Conservation (phyloP, 2,329 filamentous ascomycete genomes). For the Leptographium lundbergii region DNA sequence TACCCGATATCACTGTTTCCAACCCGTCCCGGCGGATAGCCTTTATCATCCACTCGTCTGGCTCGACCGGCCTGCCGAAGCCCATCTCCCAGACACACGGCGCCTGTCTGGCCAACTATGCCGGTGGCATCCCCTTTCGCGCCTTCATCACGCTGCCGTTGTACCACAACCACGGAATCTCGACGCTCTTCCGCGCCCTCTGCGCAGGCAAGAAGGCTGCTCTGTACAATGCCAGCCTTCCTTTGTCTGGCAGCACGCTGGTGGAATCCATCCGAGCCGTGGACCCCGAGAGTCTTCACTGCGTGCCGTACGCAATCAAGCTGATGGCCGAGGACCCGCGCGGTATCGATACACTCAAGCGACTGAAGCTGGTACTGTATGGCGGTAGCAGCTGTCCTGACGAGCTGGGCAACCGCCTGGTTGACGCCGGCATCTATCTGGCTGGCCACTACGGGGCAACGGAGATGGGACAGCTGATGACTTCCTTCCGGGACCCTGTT, state of each 20-base stretch:
- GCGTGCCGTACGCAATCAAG: constrained; percentile 53
- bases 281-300: constrained; percentile 40
- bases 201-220: constrained; percentile 35
- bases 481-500: constrained; percentile 33
- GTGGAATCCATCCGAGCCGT: constrained; percentile 30
- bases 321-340: constrained; percentile 44
- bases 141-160: constrained; percentile 43
- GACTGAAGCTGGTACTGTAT: constrained; percentile 40
- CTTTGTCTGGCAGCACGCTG: constrained; percentile 37
- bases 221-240: constrained; percentile 41
- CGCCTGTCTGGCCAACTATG: constrained; percentile 35
- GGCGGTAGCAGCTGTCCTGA: constrained; percentile 47
- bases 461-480: constrained; percentile 50
- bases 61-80: constrained; percentile 50
- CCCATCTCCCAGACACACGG: constrained; percentile 46
- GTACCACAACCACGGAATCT: constrained; percentile 47
- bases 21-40: constrained; percentile 6
- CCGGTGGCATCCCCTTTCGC: constrained; percentile 24
- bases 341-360: constrained; percentile 33
- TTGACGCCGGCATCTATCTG: no score
- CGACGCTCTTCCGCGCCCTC: constrained; percentile 39
- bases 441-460: constrained; percentile 24
- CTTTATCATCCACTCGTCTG: constrained; percentile 22
- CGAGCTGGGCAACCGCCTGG: constrained; percentile 11
- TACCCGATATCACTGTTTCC: no score